A percentile compares a stretch with the other conserved stretches of the same genome.
Evolutionary conservation across 495 filamentous ascomycete genomes (phyloP).

Genomic region (Neurospora sp.): DNA sequence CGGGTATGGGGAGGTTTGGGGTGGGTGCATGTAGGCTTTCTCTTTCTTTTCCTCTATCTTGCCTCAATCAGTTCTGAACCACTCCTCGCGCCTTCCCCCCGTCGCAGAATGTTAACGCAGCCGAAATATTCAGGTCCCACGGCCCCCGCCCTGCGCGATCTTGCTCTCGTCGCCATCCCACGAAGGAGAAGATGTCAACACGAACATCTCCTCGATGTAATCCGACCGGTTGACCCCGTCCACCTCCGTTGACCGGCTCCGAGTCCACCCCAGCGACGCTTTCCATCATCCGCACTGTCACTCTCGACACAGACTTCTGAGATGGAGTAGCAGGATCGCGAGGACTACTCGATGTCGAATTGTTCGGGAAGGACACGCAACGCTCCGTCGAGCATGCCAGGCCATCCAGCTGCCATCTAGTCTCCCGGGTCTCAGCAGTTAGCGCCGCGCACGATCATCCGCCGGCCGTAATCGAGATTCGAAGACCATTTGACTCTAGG

Average conservation of each 20-base stretch:
- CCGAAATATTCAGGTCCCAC: background rate
- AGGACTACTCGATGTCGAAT: background rate
- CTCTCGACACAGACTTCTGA: background rate
- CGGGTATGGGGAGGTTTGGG: too few species aligned
- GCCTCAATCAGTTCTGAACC: background rate
- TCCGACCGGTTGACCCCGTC: background rate
- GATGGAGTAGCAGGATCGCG: background rate
- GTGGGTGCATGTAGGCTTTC: too few species aligned
- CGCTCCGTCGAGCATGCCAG: background rate
- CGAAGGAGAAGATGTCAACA: background rate
- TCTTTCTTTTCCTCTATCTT: background rate
- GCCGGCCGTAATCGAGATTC: background rate
- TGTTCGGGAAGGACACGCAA: background rate
- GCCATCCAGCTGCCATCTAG: background rate
- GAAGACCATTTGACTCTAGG: background rate
- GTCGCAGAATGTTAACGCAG: background rate
- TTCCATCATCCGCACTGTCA: background rate
- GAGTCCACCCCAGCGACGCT: background rate
- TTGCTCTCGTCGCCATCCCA: background rate
- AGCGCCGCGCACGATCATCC: background rate
- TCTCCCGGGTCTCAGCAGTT: background rate
- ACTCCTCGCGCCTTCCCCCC: background rate
- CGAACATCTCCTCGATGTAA: background rate
- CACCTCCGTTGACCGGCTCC: background rate
- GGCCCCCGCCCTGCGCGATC: background rate